Base-by-base conservation (phyloP, 2,329 filamentous ascomycete genomes). In the Chaetomium sp. region DNA sequence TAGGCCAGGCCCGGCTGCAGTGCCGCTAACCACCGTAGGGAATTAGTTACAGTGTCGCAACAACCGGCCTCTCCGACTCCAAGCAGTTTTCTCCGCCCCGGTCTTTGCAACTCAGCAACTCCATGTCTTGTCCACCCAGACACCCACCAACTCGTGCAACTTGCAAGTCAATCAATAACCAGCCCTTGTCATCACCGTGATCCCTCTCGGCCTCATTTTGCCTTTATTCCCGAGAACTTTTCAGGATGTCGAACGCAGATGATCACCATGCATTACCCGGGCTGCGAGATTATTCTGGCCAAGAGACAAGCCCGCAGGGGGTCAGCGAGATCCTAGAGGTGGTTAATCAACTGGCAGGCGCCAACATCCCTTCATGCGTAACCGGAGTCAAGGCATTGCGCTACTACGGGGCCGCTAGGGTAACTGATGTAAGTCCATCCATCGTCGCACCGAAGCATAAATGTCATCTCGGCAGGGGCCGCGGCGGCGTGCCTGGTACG, bases 311-410 rank as follows among this genome's bases (percentile, higher is more conserved):
- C 38, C 38, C 16, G 19, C 38, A 42, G 16, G 53, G 53, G 1
- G 29, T 56, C 31, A 56, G 4, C 10, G 53, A 33, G 19, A 56
- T 56, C 6, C 10, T 56, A 1, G 27, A 38, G 4, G 53, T 56
- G 1, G 53, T 56, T 9, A 8, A 12, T 8, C 29, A 12, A 2
- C 31, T 56, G 19, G 4, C 29, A 8, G n/a, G 7, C n/a, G 53
- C n/a, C 2, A 31, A 21, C 1, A 51, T 62, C 4, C 53, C 60
- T 4, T 57, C 60, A 3, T 57, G 60, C n/a, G 60, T 62, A 8
- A 45, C 57, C 1, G 60, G 60, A 8, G 54, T 62, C 13, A 62
- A n/a, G 21, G 60, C 60, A 16, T 27, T 57, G 12, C 45, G 38
- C 4, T 62, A 62, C 21, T 57, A 42, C 21, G 53, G 53, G 5